Base-by-base conservation (phyloP, 2,329 filamentous ascomycete genomes). In the Thielaviopsis populi region DNA sequence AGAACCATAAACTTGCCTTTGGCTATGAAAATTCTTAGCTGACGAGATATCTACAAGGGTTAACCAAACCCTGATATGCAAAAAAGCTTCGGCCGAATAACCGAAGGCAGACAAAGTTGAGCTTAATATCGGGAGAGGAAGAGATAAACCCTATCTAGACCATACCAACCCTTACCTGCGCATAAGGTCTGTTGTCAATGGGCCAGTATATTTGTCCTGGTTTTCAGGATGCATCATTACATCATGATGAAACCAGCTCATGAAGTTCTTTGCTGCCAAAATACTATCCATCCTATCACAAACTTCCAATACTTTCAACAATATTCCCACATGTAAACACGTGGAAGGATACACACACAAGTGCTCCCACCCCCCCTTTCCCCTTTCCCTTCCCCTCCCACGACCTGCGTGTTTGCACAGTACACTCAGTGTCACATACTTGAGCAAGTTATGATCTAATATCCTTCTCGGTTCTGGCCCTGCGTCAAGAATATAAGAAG, bases 391-490 rank as follows among this genome's bases (percentile, higher is more conserved):
- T n/a, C 46, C 24, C 27, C 30, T 4, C 30, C 33, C 27, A 53
- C 24, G 41, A 43, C 46, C 56, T 46, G 41, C 53, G 11, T 17
- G 41, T 63, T 59, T 27, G 13, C 13, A 46, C 30, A 37, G 41
- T 19, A 61, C 22, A 43, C 42, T 24, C 10, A 24, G 43, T 19
- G 41, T 46, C 59, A 46, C 37, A 46, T 33, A 61, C 42, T 46
- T 64, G 63, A 64, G 56, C 43, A 64, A 64, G 56, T 64, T 61
- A 64, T 64, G 63, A 64, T 53, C 37, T 53, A 53, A 64, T 64
- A 64, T 60, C 27, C 56, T 60, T 64, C 63, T 61, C 63, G 59
- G 63, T 43, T 24, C 41, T 63, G 24, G 46, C 22, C 48, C 33
- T 43, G 40, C 8, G 19, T 17, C 40, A 19, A 54, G 22, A 42